Evolutionary conservation across 768 basidiomycete species (phyloP).

Genomic region (Leucocoprinus leucothites): DNA sequence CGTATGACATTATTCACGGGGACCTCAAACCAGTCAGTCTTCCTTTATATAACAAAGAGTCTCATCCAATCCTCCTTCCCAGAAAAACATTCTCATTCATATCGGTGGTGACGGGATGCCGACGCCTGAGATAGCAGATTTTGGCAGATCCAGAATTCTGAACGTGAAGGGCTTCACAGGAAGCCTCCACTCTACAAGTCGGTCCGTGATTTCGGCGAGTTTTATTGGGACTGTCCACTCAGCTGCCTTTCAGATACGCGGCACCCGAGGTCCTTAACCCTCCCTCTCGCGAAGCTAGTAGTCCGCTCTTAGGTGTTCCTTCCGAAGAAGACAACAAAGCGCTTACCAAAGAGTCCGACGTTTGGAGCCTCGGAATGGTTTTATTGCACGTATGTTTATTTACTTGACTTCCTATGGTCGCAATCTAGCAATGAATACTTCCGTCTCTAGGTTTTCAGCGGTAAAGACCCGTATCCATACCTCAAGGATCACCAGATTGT

Average conservation of each 20-base stretch:
- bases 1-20: conserved; percentile 1
- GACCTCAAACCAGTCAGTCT: conserved; percentile 6
- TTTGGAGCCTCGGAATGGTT: conserved; percentile 8
- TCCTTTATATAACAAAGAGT: not conserved
- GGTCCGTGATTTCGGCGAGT: not conserved
- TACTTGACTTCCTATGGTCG: not conserved
- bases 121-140: conserved; percentile 1
- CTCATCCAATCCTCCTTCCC: not conserved
- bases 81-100: conserved; percentile 3
- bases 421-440: no score
- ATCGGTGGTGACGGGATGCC: not conserved
- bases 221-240: no score
- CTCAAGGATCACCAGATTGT: not conserved
- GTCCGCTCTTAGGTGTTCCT: not conserved
- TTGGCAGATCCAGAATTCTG: conserved; percentile 6
- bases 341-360: not conserved
- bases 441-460: not conserved
- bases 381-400: not conserved
- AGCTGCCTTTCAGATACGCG: not conserved
- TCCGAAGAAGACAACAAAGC: no score
- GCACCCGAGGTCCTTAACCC: conserved; percentile 1
- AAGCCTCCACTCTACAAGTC: not conserved
- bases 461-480: not conserved
- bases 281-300: not conserved
- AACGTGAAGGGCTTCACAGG: not conserved